Evolutionary conservation across 805 yeast genomes (phyloP).

Genomic region (Lachancea sp.): DNA sequence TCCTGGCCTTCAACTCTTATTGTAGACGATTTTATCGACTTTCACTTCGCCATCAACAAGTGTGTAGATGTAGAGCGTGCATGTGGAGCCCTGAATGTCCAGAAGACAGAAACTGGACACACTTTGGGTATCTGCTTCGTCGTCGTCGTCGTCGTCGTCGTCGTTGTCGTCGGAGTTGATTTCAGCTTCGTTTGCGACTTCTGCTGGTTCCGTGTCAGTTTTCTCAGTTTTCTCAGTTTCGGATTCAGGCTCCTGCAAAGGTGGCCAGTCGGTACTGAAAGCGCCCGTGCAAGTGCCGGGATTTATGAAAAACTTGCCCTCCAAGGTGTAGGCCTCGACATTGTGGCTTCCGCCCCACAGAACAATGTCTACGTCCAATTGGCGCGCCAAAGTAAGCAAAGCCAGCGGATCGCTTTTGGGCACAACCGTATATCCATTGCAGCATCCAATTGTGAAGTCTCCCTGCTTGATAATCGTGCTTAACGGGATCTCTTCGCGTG

Average conservation of each 20-base stretch:
- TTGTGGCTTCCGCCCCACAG: slow-evolving; percentile 91
- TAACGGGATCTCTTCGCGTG: slow-evolving; percentile 43
- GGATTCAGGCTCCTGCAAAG: not conserved
- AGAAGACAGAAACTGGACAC: slow-evolving; percentile 84
- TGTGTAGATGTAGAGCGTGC: slow-evolving; percentile 82
- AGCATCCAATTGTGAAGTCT: slow-evolving; percentile 70
- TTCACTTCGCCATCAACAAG: slow-evolving; percentile 74
- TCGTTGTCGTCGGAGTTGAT: not conserved
- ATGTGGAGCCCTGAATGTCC: slow-evolving; percentile 73
- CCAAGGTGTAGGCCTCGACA: slow-evolving; percentile 89
- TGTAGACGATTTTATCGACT: slow-evolving; percentile 77
- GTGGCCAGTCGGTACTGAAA: slow-evolving; percentile 56
- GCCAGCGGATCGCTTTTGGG: slow-evolving; percentile 87
- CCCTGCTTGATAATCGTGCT: slow-evolving; percentile 63
- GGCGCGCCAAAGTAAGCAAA: slow-evolving; percentile 73
- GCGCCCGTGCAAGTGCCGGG: slow-evolving; percentile 99
- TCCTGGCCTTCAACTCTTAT: slow-evolving; percentile 41
- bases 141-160: slow-evolving; percentile 22
- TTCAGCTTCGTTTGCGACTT: slow-evolving; percentile 10
- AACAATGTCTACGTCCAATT: slow-evolving; percentile 84
- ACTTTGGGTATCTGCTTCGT: slow-evolving; percentile 28
- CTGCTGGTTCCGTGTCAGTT: too few species aligned
- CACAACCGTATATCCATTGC: slow-evolving; percentile 75
- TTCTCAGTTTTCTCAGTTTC: slow-evolving; percentile 37
- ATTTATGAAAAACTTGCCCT: slow-evolving; percentile 87